A percentile compares a stretch with the other conserved stretches of the same genome.
Evolutionary conservation across 495 filamentous ascomycete species (phyloP).

Genomic region (Hypoxylon intermedium): DNA sequence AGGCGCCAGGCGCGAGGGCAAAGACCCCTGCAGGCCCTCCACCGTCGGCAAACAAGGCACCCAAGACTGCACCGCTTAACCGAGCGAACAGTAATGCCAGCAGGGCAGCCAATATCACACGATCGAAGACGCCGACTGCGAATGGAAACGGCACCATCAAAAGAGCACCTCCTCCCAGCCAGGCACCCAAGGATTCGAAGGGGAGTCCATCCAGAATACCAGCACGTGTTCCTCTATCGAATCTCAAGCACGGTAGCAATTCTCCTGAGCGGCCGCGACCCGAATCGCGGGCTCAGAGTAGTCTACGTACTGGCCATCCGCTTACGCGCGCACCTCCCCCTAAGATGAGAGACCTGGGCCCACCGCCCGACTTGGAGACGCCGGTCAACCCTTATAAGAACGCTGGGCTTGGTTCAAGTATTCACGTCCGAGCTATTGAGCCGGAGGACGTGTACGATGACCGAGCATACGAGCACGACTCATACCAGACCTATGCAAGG

Average conservation of each 20-base stretch:
- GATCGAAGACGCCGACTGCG: conserved; percentile 71
- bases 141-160: conserved; percentile 36
- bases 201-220: conserved; percentile 81
- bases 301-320: conserved; percentile 53
- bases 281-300: conserved; percentile 50
- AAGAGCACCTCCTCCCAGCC: conserved; percentile 37
- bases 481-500: conserved; percentile 29
- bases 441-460: conserved; percentile 91
- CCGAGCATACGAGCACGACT: conserved; percentile 38
- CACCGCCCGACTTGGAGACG: conserved; percentile 70
- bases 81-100: conserved; percentile 48
- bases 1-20: conserved; percentile 70
- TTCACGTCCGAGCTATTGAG: conserved; percentile 74
- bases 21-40: conserved; percentile 77
- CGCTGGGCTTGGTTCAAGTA: conserved; percentile 69
- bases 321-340: conserved; percentile 74
- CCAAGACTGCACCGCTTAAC: conserved; percentile 51
- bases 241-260: conserved; percentile 81
- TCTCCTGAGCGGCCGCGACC: conserved; percentile 74
- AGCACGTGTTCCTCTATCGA: conserved; percentile 77
- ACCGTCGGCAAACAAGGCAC: conserved; percentile 52
- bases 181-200: conserved; percentile 41
- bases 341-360: conserved; percentile 82
- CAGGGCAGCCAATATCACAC: conserved; percentile 55
- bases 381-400: conserved; percentile 66